Evolutionary conservation across 306 rosid species (phyloP), one percentile per base, ranked within the genome.

Genomic region (Cicer chorassanicum): DNA sequence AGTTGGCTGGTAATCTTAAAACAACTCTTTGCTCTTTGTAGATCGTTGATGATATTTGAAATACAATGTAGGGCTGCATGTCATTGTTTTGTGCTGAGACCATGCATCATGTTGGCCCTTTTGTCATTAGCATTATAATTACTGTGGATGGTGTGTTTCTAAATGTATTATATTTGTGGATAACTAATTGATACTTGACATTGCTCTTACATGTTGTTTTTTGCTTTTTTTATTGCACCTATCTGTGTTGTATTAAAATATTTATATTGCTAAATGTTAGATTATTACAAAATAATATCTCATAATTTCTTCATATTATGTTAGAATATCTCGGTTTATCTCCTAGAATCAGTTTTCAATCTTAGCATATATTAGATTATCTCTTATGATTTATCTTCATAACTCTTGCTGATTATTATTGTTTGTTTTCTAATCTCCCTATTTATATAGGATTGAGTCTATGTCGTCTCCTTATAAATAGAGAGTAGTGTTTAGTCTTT

Each of bases 1-100:
- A 80, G 46, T 71, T 86, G 86, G 91, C 87, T 85, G 99, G 99
- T 95, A 79, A 68, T 53, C 1, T 76, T 67, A 40, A 74, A 21
- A 49, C 8, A 42, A 15, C 59, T 66, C 9, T 51, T 8, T 34
- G 61, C 63, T 43, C 5, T 69, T 34, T 49, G 70, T 65, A 19
- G 7, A 12, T 45, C 36, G 40, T 44, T 46, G 10, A 49, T 48
- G 36, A 72, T 51, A 61, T 57, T 34, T 42, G 72, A 50, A 50
- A 3, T 60, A 60, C 24, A 49, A 8, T 55, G 21, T 60, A 18
- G 64, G 24, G 10, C 15, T 65, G 18, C 24, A 29, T 74, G 72
- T 15, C 57, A 46, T 46, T n/a, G 7, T 70, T 65, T 72, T 80
- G 39, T 53, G 48, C 40, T 21, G 42, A 65, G 59, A 48, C 14